Conservation (phyloP, 2,329 filamentous ascomycete genomes). For the Keithomyces neogunnii region DNA sequence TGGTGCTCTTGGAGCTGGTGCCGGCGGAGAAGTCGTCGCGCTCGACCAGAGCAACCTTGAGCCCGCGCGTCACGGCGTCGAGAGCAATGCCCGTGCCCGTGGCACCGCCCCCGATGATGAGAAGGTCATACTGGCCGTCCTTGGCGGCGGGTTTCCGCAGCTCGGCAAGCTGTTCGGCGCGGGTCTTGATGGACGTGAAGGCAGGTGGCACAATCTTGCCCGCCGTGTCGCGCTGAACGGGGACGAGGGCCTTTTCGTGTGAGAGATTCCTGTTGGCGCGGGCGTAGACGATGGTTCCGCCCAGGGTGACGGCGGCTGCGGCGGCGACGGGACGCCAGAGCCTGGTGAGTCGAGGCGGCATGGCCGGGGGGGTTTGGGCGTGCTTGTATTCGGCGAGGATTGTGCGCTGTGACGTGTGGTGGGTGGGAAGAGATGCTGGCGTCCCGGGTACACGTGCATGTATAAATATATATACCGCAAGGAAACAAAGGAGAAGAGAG, state of each 20-base stretch:
- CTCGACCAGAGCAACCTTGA: slow-evolving; percentile 75
- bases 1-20: slow-evolving; percentile 81
- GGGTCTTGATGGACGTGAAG: slow-evolving; percentile 25
- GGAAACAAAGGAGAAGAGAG: background rate
- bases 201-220: slow-evolving; percentile 29
- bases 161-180: slow-evolving; percentile 30
- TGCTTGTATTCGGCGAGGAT: background rate
- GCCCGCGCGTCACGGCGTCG: slow-evolving; percentile 68
- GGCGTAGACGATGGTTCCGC: slow-evolving; percentile 22
- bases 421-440: background rate
- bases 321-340: slow-evolving; percentile 26
- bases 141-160: slow-evolving; percentile 23
- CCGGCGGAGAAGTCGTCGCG: slow-evolving; percentile 76
- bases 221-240: slow-evolving; percentile 25
- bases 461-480: background rate
- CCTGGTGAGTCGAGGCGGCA: slow-evolving; percentile 26
- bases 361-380: slow-evolving; percentile 9
- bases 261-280: slow-evolving; percentile 20
- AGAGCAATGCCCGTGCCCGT: slow-evolving; percentile 75
- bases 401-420: background rate
- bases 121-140: slow-evolving; percentile 55
- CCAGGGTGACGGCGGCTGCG: slow-evolving; percentile 19
- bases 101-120: slow-evolving; percentile 72
- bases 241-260: slow-evolving; percentile 23
- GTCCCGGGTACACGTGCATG: background rate